Percentiles rank a stretch among this genome's conserved stretches.
These are phyloP conservation scores for Sporothrix euskadiensis DNA, from an alignment of 2,329 filamentous ascomycete genomes.

Conservation along the genomic window DNA sequence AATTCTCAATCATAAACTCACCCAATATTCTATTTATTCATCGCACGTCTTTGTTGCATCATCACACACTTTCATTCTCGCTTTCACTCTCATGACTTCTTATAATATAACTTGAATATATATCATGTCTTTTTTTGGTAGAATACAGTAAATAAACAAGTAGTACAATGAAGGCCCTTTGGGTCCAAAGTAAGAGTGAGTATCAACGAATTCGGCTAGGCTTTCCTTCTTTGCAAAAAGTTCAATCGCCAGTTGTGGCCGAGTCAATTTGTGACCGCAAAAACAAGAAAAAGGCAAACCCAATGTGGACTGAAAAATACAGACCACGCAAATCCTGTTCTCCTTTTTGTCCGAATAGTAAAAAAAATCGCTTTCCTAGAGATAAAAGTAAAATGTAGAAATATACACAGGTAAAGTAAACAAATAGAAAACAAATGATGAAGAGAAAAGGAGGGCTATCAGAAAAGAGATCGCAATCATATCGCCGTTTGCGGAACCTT, in stretches of 20 bases:
- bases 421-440: background rate
- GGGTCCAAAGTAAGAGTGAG: background rate
- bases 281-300: background rate
- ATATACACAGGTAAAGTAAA: background rate
- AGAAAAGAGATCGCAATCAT: background rate
- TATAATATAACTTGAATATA: background rate
- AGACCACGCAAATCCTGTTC: background rate
- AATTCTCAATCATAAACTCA: background rate
- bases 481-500: slow-evolving; percentile 1
- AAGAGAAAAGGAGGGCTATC: background rate
- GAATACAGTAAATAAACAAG: background rate
- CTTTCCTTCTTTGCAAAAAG: background rate
- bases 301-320: background rate
- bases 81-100: background rate
- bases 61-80: background rate
- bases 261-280: background rate
- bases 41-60: background rate
- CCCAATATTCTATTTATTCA: background rate
- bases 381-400: background rate
- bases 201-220: background rate
- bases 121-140: background rate
- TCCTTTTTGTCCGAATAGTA: background rate
- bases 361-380: background rate
- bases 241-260: background rate
- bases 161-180: background rate